Evolutionary conservation across 352 stramenopile genomes (phyloP).

Genomic region (Phytophthora lateralis): DNA sequence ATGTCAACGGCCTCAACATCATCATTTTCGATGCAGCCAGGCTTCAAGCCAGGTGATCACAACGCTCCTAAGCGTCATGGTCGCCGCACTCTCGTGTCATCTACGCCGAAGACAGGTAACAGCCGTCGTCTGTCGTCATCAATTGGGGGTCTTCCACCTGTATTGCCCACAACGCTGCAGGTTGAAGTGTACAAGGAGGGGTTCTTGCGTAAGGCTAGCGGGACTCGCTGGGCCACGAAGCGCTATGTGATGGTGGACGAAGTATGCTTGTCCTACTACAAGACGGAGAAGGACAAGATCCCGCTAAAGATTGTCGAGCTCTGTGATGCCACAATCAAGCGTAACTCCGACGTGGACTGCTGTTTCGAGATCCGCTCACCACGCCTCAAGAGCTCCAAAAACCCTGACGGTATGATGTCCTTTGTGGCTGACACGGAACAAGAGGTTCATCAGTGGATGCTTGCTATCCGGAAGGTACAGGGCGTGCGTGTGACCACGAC

Average conservation of each 20-base stretch:
- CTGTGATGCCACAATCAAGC: constrained; percentile 81
- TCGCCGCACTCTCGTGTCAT: constrained; percentile 73
- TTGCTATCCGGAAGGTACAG: constrained; percentile 83
- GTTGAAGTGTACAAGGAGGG: constrained; percentile 85
- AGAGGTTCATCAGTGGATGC: constrained; percentile 89
- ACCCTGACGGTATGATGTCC: constrained; percentile 81
- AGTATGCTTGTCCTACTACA: constrained; percentile 86
- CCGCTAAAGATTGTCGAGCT: constrained; percentile 87
- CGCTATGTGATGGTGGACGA: constrained; percentile 90
- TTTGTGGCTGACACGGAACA: constrained; percentile 85
- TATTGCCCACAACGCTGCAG: constrained; percentile 72
- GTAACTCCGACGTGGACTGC: constrained; percentile 81
- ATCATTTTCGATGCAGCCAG: constrained; percentile 69
- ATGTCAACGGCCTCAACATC: constrained; percentile 43
- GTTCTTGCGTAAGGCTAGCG: constrained; percentile 83
- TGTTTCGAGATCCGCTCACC: constrained; percentile 89
- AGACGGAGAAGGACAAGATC: constrained; percentile 82
- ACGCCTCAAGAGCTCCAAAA: constrained; percentile 84
- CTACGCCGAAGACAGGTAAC: constrained; percentile 46
- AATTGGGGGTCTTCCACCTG: constrained; percentile 48
- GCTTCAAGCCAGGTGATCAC: constrained; percentile 57
- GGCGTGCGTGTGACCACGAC: constrained; percentile 79
- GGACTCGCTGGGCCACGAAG: constrained; percentile 83
- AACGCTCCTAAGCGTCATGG: constrained; percentile 50
- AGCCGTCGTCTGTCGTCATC: constrained; percentile 50